Conservation (phyloP, 225 moss, liverwort and hornwort species). For the Physcomitrellopsis africana region DNA sequence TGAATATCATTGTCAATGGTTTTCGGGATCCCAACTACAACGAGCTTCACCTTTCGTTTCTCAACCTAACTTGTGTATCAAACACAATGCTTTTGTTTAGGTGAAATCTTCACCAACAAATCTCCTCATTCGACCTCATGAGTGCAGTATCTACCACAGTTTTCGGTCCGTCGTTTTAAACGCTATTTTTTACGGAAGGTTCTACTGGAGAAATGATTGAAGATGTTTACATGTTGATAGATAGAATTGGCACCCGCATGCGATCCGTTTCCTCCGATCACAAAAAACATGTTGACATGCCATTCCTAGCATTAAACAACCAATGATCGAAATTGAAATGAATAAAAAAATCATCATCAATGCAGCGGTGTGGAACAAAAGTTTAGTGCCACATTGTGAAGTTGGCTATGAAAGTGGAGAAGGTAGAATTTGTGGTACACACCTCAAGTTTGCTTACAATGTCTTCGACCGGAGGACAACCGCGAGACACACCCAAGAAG, state of each 20-base stretch:
- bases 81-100: constrained; percentile 1
- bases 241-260: constrained; percentile 93
- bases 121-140: not conserved
- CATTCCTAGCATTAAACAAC: constrained; percentile 55
- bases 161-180: not conserved
- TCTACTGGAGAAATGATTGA: not conserved
- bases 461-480: constrained; percentile 78
- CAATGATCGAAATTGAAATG: not conserved
- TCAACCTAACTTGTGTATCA: constrained; percentile 58
- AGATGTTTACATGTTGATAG: constrained; percentile 57
- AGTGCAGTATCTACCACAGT: not conserved
- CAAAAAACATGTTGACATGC: constrained; percentile 85
- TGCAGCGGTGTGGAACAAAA: not conserved
- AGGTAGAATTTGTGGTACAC: not conserved
- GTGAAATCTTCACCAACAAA: not conserved
- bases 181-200: not conserved
- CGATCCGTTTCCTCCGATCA: constrained; percentile 94
- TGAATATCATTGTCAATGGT: constrained; percentile 94
- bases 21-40: constrained; percentile 87
- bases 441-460: constrained; percentile 86
- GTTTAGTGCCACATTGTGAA: not conserved
- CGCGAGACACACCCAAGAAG: constrained; percentile 90
- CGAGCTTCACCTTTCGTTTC: constrained; percentile 69
- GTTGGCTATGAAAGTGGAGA: not conserved
- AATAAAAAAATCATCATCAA: not conserved